Evolutionary conservation across 192 early-diverging fungal genomes (phyloP), one percentile per base, ranked within the genome.

Genomic region (Entophlyctis helioformis): DNA sequence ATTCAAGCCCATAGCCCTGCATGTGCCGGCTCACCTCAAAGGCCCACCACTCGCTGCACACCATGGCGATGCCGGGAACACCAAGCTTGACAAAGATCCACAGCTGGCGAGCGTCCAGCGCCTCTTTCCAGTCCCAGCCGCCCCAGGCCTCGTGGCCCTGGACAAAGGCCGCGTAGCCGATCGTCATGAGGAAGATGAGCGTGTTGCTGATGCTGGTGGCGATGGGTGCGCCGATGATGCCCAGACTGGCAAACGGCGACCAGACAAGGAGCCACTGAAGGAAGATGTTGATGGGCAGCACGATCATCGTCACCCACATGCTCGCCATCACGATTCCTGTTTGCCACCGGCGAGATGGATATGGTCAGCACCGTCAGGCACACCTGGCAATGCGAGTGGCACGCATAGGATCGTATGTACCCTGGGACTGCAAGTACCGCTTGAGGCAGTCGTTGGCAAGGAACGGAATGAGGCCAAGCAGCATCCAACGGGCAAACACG

Each of bases 351-450:
- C n/a, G n/a, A n/a, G n/a, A n/a, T n/a, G n/a, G n/a, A n/a, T n/a
- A n/a, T n/a, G n/a, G n/a, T n/a, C n/a, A n/a, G n/a, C n/a, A n/a
- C n/a, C n/a, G n/a, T n/a, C n/a, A n/a, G n/a, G n/a, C n/a, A n/a
- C n/a, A n/a, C n/a, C n/a, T n/a, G n/a, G n/a, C n/a, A n/a, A n/a
- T n/a, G n/a, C n/a, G n/a, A n/a, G 34, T 36, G 46, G 41, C 7
- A 35, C 35, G 3, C 22, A 36, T 38, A 39, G 42, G 21, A 50
- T 42, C 1, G 15, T 10, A 13, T 29, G 16, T 42, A 45, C 83
- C 91, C 67, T 97, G 93, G 0, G 82, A 80, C 52, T 93, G 86
- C 20, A 95, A 64, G 51, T 72, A 95, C 46, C 86, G 74, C 54
- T 89, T 86, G 38, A 89, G 53, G n/a, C n/a, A n/a, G 46, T 95